These are phyloP conservation scores for Paecilomyces niveus DNA, from an alignment of 2,329 filamentous ascomycete genomes.

Conservation along the genomic window DNA sequence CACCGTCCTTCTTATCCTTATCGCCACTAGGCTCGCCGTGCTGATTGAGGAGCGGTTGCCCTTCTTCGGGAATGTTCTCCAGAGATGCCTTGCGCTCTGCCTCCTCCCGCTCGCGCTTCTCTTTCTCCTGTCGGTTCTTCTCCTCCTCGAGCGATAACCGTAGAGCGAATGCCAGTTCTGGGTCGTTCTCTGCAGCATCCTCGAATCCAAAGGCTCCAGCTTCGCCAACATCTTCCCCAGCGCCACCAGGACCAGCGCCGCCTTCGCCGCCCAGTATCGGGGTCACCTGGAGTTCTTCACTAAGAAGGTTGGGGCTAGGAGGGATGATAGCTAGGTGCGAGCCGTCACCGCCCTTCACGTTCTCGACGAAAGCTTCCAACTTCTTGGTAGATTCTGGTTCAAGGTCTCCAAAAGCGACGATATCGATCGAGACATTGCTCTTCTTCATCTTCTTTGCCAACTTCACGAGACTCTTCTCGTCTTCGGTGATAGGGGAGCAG, in stretches of 20 bases:
- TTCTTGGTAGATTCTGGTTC: slow-evolving; percentile 85
- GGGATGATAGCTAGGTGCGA: slow-evolving; percentile 87
- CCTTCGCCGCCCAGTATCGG: slow-evolving; percentile 84
- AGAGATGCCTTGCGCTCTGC: slow-evolving; percentile 67
- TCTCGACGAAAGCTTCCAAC: slow-evolving; percentile 86
- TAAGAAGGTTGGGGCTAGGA: slow-evolving; percentile 84
- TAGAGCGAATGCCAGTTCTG: slow-evolving; percentile 86
- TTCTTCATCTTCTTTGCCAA: slow-evolving; percentile 99
- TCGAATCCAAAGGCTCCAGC: slow-evolving; percentile 62
- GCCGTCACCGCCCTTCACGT: slow-evolving; percentile 83
- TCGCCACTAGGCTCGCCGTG: slow-evolving; percentile 58
- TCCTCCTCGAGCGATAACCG: slow-evolving; percentile 99
- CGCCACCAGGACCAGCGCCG: slow-evolving; percentile 39
- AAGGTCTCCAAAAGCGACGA: slow-evolving; percentile 89
- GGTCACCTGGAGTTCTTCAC: slow-evolving; percentile 81
- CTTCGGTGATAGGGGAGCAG: slow-evolving; percentile 85
- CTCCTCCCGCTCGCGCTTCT: slow-evolving; percentile 66
- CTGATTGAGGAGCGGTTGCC: slow-evolving; percentile 57
- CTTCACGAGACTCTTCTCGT: slow-evolving; percentile 79
- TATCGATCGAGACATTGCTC: slow-evolving; percentile 86
- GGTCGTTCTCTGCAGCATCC: slow-evolving; percentile 76
- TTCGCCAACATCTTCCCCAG: slow-evolving; percentile 46
- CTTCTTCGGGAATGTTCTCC: slow-evolving; percentile 75
- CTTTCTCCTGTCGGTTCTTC: slow-evolving; percentile 84
- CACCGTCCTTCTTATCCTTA: slow-evolving; percentile 48